Conservation (phyloP, 2,329 filamentous ascomycete species). For the Fusarium liriodendri region DNA sequence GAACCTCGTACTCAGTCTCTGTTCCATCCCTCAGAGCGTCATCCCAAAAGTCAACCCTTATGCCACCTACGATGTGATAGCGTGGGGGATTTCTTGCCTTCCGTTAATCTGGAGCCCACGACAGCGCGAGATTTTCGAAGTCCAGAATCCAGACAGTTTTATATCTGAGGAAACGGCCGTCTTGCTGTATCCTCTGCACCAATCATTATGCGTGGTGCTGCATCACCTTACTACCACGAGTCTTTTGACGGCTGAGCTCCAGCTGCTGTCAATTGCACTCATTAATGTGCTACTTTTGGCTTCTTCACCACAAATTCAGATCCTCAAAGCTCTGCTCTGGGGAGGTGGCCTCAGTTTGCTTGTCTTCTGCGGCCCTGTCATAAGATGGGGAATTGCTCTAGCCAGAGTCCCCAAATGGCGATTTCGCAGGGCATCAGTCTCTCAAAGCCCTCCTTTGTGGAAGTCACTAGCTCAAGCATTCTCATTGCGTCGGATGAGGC, state of each 20-base stretch:
- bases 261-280: slow-evolving; percentile 84
- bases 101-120: slow-evolving; percentile 63
- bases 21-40: slow-evolving; percentile 78
- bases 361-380: slow-evolving; percentile 76
- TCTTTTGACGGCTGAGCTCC: slow-evolving; percentile 85
- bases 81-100: slow-evolving; percentile 81
- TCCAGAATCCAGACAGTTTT: slow-evolving; percentile 45
- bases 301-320: slow-evolving; percentile 82
- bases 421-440: slow-evolving; percentile 69
- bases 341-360: slow-evolving; percentile 82
- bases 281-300: slow-evolving; percentile 85
- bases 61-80: slow-evolving; percentile 72
- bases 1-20: slow-evolving; percentile 84
- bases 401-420: slow-evolving; percentile 93
- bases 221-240: slow-evolving; percentile 89
- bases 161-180: slow-evolving; percentile 69
- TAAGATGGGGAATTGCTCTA: slow-evolving; percentile 86
- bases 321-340: slow-evolving; percentile 88
- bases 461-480: slow-evolving; percentile 55
- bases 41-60: slow-evolving; percentile 72
- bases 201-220: slow-evolving; percentile 77
- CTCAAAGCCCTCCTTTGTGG: slow-evolving; percentile 50
- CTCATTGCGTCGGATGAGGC: slow-evolving; percentile 60
- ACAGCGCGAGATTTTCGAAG: slow-evolving; percentile 43
- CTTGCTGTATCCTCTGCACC: slow-evolving; percentile 85